Evolutionary conservation across 345 rosid species (phyloP).

Genomic region (Salix koriyanagi): DNA sequence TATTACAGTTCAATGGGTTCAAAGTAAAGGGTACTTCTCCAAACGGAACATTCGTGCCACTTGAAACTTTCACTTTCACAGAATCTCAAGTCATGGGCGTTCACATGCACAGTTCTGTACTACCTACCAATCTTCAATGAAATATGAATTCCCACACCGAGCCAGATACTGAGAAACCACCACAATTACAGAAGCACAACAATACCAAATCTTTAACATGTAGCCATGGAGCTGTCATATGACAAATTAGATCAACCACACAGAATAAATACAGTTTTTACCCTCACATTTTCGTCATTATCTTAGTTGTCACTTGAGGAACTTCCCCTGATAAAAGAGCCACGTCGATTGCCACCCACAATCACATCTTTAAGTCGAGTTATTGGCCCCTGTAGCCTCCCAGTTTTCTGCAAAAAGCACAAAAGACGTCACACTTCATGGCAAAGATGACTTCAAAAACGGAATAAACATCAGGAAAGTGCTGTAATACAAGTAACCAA

Average conservation of each 20-base stretch:
- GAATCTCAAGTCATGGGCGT: background rate
- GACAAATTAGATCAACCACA: slow-evolving; percentile 18
- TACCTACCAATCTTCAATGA: background rate
- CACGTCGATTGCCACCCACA: slow-evolving; percentile 67
- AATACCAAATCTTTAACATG: slow-evolving; percentile 3
- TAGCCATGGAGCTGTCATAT: slow-evolving; percentile 5
- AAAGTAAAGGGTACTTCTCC: background rate
- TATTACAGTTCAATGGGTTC: too few relatives aligned
- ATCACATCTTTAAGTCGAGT: slow-evolving; percentile 73
- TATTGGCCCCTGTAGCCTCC: slow-evolving; percentile 66
- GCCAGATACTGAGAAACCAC: slow-evolving; percentile 7
- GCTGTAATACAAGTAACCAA: background rate
- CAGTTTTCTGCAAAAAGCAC: slow-evolving; percentile 43
- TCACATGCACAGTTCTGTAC: background rate
- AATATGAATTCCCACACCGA: background rate
- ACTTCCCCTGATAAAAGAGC: slow-evolving; percentile 51
- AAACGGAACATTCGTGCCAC: background rate
- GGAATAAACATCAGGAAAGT: background rate
- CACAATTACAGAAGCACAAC: slow-evolving; percentile 11
- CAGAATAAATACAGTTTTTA: slow-evolving; percentile 13
- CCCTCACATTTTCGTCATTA: slow-evolving; percentile 21
- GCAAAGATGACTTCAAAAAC: background rate
- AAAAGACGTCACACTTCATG: background rate
- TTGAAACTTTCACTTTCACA: background rate
- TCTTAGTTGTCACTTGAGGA: slow-evolving; percentile 46